Evolutionary conservation across 225 moss, liverwort and hornwort genomes (phyloP).

Genomic region (Bryum argenteum): DNA sequence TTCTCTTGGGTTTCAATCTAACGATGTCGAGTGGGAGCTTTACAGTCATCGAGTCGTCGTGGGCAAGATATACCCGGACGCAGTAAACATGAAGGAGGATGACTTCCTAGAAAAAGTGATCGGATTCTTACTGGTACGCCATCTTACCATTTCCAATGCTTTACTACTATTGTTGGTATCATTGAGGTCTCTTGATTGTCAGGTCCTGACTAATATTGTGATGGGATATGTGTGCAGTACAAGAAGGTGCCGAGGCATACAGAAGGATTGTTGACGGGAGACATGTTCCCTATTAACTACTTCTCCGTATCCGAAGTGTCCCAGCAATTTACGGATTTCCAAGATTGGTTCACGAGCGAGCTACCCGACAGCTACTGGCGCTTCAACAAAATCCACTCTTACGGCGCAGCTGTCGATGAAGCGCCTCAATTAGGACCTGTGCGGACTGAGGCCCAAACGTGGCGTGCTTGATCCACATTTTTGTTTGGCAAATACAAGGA

Average conservation of each 20-base stretch:
- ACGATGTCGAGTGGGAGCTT: conserved; percentile 9
- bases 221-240: conserved; percentile 50
- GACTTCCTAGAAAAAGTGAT: conserved; percentile 87
- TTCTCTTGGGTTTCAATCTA: not conserved
- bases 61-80: conserved; percentile 80
- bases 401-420: conserved; percentile 55
- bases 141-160: not conserved
- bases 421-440: conserved; percentile 69
- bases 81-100: conserved; percentile 75
- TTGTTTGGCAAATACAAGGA: too few relatives aligned
- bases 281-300: conserved; percentile 90
- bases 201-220: not conserved
- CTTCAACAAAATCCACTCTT: conserved; percentile 86
- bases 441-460: conserved; percentile 40
- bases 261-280: conserved; percentile 78
- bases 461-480: conserved; percentile 7
- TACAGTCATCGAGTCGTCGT: conserved; percentile 93
- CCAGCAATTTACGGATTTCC: conserved; percentile 69
- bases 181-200: too few relatives aligned
- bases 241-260: conserved; percentile 85
- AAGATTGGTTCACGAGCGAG: conserved; percentile 72
- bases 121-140: conserved; percentile 79
- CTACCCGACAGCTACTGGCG: conserved; percentile 96
- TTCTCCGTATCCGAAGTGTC: conserved; percentile 91
- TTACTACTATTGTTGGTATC: not conserved